These are phyloP conservation scores for Mrakia frigida DNA, from an alignment of 768 basidiomycete genomes.

Conservation along the genomic window DNA sequence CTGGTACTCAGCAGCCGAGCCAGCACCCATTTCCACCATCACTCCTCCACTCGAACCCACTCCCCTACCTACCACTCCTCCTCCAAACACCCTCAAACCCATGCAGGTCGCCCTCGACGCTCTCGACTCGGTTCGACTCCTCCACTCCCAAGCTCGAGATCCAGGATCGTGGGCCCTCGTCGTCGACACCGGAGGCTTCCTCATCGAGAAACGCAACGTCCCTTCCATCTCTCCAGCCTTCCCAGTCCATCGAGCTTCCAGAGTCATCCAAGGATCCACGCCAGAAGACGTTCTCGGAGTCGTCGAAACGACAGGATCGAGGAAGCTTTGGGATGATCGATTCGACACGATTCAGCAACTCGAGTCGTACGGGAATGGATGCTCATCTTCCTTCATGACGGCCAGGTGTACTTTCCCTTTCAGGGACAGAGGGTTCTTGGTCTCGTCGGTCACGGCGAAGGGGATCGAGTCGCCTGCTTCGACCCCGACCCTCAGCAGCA, in stretches of 20 bases:
- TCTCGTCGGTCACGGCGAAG: constrained; percentile 65
- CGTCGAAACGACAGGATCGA: constrained; percentile 62
- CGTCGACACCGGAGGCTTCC: constrained; percentile 59
- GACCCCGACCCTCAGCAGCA: constrained; percentile 37
- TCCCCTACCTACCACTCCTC: neutral
- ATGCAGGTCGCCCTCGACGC: constrained; percentile 80
- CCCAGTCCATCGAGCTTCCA: constrained; percentile 79
- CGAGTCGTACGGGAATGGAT: constrained; percentile 70
- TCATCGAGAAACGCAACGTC: constrained; percentile 68
- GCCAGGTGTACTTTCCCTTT: constrained; percentile 79
- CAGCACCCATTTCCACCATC: neutral
- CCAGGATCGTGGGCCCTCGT: constrained; percentile 68
- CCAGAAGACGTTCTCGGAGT: constrained; percentile 82
- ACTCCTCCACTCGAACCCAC: neutral
- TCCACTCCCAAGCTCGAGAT: constrained; percentile 55
- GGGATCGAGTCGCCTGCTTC: constrained; percentile 42
- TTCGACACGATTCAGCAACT: constrained; percentile 64
- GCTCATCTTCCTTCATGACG: constrained; percentile 64
- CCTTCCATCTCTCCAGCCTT: constrained; percentile 71
- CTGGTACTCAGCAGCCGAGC: constrained; percentile 7
- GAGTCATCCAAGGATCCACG: constrained; percentile 87
- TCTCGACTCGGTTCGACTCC: constrained; percentile 68
- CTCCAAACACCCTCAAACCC: constrained; percentile 55
- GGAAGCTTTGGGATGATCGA: constrained; percentile 80
- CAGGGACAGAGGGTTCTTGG: constrained; percentile 77